Evolutionary conservation across 2,329 filamentous ascomycete genomes (phyloP).

Genomic region (Colletotrichum falcatum): DNA sequence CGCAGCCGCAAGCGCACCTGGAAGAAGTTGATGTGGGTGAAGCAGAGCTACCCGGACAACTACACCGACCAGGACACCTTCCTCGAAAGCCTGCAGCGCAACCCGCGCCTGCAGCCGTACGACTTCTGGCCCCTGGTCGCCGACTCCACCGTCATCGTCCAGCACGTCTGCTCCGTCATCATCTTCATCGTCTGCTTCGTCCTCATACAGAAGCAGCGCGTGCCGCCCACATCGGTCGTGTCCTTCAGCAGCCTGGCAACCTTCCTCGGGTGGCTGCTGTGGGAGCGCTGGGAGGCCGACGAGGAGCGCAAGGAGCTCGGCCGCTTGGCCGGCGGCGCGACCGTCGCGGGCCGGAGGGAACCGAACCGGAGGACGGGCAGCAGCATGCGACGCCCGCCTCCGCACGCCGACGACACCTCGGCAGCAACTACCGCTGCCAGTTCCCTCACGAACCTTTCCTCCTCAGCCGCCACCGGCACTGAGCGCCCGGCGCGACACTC

Average conservation of each 20-base stretch:
- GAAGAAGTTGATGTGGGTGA: constrained; percentile 98
- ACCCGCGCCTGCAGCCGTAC: constrained; percentile 92
- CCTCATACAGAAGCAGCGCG: constrained; percentile 85
- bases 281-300: constrained; percentile 90
- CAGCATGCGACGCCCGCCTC: constrained; percentile 51
- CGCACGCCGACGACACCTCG: constrained; percentile 24
- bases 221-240: constrained; percentile 91
- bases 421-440: constrained; percentile 26
- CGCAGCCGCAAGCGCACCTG: constrained; percentile 79
- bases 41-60: constrained; percentile 98
- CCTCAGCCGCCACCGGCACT: neutral
- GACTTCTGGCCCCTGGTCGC: constrained; percentile 98
- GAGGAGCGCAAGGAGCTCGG: constrained; percentile 51
- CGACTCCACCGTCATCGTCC: constrained; percentile 95
- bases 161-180: constrained; percentile 94
- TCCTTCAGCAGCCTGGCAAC: constrained; percentile 86
- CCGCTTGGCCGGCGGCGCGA: constrained; percentile 47
- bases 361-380: constrained; percentile 53
- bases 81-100: constrained; percentile 93
- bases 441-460: constrained; percentile 23
- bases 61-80: constrained; percentile 98
- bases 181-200: constrained; percentile 96
- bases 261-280: constrained; percentile 87
- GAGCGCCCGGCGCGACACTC: constrained; percentile 55
- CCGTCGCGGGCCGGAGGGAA: constrained; percentile 50